Evolutionary conservation across 768 basidiomycete species (phyloP).

Genomic region (Gyrodon lividus): DNA sequence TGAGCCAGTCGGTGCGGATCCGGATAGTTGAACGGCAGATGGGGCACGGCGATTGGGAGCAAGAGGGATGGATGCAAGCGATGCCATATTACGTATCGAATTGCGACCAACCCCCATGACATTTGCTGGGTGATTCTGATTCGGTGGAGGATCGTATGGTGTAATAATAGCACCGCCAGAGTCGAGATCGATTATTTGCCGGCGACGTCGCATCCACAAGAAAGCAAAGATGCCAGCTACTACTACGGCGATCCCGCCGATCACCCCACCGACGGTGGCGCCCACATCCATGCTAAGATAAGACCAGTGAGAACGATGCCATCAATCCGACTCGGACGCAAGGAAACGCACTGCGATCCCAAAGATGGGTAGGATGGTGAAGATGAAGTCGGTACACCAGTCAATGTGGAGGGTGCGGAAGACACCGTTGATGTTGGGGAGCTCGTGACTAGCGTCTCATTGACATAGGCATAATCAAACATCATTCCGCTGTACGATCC

Average conservation of each 20-base stretch:
- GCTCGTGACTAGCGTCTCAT: constrained; percentile 14
- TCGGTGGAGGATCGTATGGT: background rate
- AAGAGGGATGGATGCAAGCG: background rate
- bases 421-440: background rate
- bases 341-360: constrained; percentile 12
- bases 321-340: background rate
- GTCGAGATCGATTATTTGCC: constrained; percentile 8
- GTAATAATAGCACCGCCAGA: background rate
- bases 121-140: background rate
- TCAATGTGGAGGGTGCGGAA: constrained; percentile 2
- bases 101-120: background rate
- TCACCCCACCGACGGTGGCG: constrained; percentile 14
- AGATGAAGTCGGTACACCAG: background rate
- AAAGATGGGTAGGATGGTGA: background rate
- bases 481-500: constrained; percentile 25
- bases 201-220: constrained; percentile 14
- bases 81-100: background rate
- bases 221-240: constrained; percentile 2
- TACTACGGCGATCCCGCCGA: constrained; percentile 10
- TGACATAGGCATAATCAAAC: constrained; percentile 26
- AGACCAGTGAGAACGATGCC: background rate
- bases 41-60: constrained; percentile 10
- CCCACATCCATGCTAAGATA: constrained; percentile 4
- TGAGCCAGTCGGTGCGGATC: background rate
- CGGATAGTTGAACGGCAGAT: background rate